A percentile compares a stretch with the other conserved stretches of the same genome.
Evolutionary conservation across 1,284 basidiomycete genomes (phyloP).

Genomic region (Ceratobasidium theobromae): DNA sequence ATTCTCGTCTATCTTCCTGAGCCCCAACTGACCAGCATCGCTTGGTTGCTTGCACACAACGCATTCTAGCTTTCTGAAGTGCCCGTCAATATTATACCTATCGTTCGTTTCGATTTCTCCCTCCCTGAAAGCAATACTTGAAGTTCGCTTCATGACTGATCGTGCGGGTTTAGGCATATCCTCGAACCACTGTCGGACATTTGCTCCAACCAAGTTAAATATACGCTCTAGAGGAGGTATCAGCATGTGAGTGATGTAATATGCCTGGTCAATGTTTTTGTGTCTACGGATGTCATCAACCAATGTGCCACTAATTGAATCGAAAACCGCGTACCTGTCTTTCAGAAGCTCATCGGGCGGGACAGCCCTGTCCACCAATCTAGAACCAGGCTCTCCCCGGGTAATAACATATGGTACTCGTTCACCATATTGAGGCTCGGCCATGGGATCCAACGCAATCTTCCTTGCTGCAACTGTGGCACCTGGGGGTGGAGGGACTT

Average conservation of each 20-base stretch:
- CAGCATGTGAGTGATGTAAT: constrained; percentile 87
- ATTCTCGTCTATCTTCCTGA: background rate
- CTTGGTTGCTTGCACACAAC: constrained; percentile 64
- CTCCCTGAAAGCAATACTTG: constrained; percentile 49
- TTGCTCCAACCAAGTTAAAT: constrained; percentile 89
- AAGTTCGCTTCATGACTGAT: constrained; percentile 42
- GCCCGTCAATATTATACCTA: constrained; percentile 65
- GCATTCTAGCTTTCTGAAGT: constrained; percentile 75
- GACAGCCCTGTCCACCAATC: constrained; percentile 81
- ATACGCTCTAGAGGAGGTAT: constrained; percentile 89
- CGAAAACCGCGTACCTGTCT: constrained; percentile 55
- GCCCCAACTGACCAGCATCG: constrained; percentile 51
- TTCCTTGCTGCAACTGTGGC: constrained; percentile 81
- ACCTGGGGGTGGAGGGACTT: constrained; percentile 84
- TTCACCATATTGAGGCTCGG: constrained; percentile 90
- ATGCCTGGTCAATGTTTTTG: constrained; percentile 75
- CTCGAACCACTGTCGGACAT: constrained; percentile 85
- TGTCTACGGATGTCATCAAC: constrained; percentile 46
- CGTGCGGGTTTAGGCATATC: constrained; percentile 73
- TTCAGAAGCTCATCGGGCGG: constrained; percentile 77
- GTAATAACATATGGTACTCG: constrained; percentile 89
- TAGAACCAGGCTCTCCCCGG: constrained; percentile 62
- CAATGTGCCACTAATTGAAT: background rate
- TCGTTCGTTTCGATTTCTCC: constrained; percentile 40
- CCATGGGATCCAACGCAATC: constrained; percentile 72